phyloP scores from a whole-genome alignment of 2,329 filamentous ascomycete genomes.

The Sporothrix phasma region DNA sequence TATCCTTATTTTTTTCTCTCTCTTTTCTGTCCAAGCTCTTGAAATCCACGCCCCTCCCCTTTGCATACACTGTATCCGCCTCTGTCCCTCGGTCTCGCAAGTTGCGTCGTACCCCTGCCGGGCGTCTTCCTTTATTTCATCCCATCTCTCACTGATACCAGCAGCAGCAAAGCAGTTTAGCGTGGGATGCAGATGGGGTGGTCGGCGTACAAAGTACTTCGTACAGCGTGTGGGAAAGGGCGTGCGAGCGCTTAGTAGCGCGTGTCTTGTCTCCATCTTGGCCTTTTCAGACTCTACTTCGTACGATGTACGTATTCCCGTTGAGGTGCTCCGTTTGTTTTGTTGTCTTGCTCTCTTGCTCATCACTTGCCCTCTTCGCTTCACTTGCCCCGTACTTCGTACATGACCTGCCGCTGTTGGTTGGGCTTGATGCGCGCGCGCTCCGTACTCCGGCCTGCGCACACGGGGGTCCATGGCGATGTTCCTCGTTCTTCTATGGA shows the following conservation, averaged over 20 bases:
- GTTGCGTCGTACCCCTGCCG: neutral
- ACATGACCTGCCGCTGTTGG: too few relatives aligned
- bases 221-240: slow-evolving; percentile 2
- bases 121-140: neutral
- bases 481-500: slow-evolving; percentile 5
- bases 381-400: neutral
- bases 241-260: slow-evolving; percentile 14
- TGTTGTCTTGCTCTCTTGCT: neutral
- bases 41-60: neutral
- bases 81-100: neutral
- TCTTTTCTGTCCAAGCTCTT: neutral
- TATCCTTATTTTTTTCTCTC: neutral
- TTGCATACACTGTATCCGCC: neutral
- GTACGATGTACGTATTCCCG: too few relatives aligned
- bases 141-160: slow-evolving; percentile 7
- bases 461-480: too few relatives aligned
- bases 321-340: neutral
- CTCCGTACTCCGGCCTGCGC: neutral
- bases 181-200: slow-evolving; percentile 12
- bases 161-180: neutral
- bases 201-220: too few relatives aligned
- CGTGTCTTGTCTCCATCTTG: neutral
- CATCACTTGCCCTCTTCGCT: neutral
- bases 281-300: too few relatives aligned
- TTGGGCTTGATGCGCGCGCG: neutral